Percentiles rank a stretch among this genome's conserved stretches.
These are phyloP conservation scores for Diplodia mutila DNA, from an alignment of 2,329 filamentous ascomycete genomes.

Conservation along the genomic window DNA sequence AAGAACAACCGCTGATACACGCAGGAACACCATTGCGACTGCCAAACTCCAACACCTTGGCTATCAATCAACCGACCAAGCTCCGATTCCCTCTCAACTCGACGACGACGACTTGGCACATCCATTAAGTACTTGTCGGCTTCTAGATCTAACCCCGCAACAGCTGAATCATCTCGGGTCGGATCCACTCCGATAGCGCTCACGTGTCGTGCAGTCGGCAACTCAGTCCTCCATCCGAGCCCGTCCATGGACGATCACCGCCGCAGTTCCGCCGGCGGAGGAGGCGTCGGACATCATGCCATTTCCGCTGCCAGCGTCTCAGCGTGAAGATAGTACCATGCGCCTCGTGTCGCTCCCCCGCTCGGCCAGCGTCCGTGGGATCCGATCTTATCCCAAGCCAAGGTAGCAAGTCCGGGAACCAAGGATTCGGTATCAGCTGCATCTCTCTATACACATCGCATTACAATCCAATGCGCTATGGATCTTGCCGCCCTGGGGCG, in stretches of 20 bases:
- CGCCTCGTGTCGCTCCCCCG: conserved; percentile 1
- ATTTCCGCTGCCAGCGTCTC: conserved; percentile 2
- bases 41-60: not conserved
- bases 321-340: not conserved
- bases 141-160: conserved; percentile 2
- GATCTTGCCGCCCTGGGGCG: not conserved
- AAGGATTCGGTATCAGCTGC: conserved; percentile 17
- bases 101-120: not conserved
- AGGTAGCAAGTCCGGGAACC: conserved; percentile 13
- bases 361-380: conserved; percentile 8
- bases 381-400: conserved; percentile 26
- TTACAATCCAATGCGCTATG: conserved; percentile 4
- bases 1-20: conserved; percentile 16
- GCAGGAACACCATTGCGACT: conserved; percentile 18
- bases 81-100: not conserved
- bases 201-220: conserved; percentile 18
- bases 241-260: conserved; percentile 6
- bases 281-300: not conserved
- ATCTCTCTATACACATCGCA: conserved; percentile 16
- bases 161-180: conserved; percentile 6
- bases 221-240: conserved; percentile 10
- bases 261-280: conserved; percentile 9
- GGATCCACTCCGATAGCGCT: conserved; percentile 18
- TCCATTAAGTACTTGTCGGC: conserved; percentile 9
- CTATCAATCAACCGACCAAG: not conserved